Conservation (phyloP, 2,329 filamentous ascomycete genomes). For the Harringtonia lauricola region DNA sequence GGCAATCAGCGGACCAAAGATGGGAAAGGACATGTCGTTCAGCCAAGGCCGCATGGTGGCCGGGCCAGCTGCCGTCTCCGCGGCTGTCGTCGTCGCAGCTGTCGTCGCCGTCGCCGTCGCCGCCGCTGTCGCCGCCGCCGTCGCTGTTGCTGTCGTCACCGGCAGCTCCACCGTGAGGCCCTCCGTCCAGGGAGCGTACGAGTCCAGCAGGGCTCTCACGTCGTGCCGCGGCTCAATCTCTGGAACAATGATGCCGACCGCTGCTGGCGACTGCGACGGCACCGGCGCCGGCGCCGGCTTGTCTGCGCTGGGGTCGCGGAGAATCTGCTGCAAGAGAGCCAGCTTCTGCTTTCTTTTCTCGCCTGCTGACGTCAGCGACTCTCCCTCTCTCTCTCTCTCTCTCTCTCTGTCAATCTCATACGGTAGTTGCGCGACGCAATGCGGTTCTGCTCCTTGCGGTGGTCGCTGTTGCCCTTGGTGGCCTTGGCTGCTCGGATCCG, state of each 20-base stretch:
- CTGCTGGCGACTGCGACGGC: too few relatives aligned
- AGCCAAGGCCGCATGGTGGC: too few relatives aligned
- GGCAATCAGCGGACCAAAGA: too few relatives aligned
- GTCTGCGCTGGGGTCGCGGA: slow-evolving; percentile 16
- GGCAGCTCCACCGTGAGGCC: background rate
- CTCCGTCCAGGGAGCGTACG: background rate
- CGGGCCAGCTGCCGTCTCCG: too few relatives aligned
- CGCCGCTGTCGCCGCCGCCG: background rate
- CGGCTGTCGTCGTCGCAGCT: background rate
- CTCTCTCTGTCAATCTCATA: too few relatives aligned
- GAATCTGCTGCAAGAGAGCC: slow-evolving; percentile 25
- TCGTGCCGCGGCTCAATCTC: too few relatives aligned
- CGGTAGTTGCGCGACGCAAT: slow-evolving; percentile 16
- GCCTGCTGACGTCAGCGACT: slow-evolving; percentile 19
- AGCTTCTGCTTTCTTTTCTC: slow-evolving; percentile 32
- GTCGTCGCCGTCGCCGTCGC: background rate
- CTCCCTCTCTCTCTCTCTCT: too few relatives aligned
- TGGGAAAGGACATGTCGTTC: too few relatives aligned
- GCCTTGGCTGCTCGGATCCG: background rate
- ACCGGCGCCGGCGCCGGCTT: too few relatives aligned
- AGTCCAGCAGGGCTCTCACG: too few relatives aligned
- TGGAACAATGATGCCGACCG: too few relatives aligned
- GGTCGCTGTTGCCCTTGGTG: slow-evolving; percentile 11
- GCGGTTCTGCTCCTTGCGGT: slow-evolving; percentile 16
- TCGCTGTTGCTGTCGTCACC: background rate